Conservation (phyloP, 257 asterid species). For the Rhazya stricta region DNA sequence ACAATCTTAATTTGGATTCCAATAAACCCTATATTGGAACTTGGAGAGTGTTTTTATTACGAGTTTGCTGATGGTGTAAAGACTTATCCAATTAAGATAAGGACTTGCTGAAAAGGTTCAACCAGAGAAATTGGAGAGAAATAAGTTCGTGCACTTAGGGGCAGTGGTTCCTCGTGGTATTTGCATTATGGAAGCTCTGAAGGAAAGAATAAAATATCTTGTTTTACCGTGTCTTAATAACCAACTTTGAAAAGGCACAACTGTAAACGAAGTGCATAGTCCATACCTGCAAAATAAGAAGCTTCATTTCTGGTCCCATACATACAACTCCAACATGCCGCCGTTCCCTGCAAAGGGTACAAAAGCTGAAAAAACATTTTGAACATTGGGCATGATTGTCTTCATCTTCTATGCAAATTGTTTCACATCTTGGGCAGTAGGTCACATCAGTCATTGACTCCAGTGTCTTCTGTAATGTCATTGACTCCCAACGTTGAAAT, state of each 20-base stretch:
- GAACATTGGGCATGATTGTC: conserved; percentile 80
- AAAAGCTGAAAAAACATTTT: conserved; percentile 79
- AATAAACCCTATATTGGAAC: neutral
- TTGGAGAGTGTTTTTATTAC: neutral
- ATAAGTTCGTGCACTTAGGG: neutral
- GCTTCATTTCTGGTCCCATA: conserved; percentile 73
- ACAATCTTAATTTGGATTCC: neutral
- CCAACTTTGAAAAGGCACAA: conserved; percentile 1
- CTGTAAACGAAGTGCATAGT: conserved; percentile 10
- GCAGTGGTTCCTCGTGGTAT: neutral
- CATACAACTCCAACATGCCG: conserved; percentile 87
- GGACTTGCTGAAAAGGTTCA: neutral
- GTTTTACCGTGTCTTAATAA: neutral
- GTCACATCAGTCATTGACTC: conserved; percentile 84
- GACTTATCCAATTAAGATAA: neutral
- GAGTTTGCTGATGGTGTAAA: neutral
- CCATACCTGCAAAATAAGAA: conserved; percentile 57
- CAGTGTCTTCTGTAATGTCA: conserved; percentile 64
- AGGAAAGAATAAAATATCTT: neutral
- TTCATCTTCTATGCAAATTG: conserved; percentile 77
- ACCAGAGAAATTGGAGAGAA: neutral
- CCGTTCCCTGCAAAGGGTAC: conserved; percentile 69
- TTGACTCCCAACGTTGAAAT: conserved; percentile 74
- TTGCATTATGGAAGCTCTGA: neutral
- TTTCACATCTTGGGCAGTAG: conserved; percentile 94